phyloP scores from a whole-genome alignment of 2,329 filamentous ascomycete species.

The Diaporthe sp. region DNA sequence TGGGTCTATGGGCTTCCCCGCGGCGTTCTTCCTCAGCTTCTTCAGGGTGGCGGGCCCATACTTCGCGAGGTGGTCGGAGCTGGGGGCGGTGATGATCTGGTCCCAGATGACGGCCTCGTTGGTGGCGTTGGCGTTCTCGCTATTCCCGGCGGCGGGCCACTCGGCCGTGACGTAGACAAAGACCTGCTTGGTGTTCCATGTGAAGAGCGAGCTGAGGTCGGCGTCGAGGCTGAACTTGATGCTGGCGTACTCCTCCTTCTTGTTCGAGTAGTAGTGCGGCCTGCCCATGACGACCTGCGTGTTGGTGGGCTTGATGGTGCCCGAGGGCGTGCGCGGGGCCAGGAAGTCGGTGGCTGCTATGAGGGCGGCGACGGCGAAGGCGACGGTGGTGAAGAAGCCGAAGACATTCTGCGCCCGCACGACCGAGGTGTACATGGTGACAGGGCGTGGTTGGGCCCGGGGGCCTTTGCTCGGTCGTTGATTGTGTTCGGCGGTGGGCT shows the following conservation, averaged over 20 bases:
- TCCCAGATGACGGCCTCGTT: conserved; percentile 96
- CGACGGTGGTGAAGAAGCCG: conserved; percentile 96
- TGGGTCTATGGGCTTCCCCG: conserved; percentile 70
- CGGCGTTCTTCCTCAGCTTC: conserved; percentile 69
- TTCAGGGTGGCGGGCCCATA: conserved; percentile 68
- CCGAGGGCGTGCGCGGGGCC: conserved; percentile 73
- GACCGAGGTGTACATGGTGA: conserved; percentile 85
- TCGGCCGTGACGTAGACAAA: conserved; percentile 95
- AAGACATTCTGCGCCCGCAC: conserved; percentile 92
- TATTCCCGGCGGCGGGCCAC: conserved; percentile 58
- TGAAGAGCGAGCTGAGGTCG: conserved; percentile 92
- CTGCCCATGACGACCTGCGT: conserved; percentile 93
- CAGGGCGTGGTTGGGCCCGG: conserved; percentile 9
- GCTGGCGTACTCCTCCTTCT: conserved; percentile 95
- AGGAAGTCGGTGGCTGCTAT: conserved; percentile 85
- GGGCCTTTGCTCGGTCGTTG: background rate
- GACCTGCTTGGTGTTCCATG: conserved; percentile 99
- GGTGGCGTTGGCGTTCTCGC: conserved; percentile 46
- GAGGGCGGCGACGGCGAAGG: conserved; percentile 81
- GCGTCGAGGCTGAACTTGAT: conserved; percentile 94
- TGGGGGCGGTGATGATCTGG: conserved; percentile 83
- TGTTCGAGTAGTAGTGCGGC: conserved; percentile 94
- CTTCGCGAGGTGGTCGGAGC: conserved; percentile 71
- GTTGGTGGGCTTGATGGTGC: conserved; percentile 73
- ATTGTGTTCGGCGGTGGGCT: background rate